Base-by-base conservation (phyloP, 1,284 basidiomycete species). In the Cutaneotrichosporon sp. region DNA sequence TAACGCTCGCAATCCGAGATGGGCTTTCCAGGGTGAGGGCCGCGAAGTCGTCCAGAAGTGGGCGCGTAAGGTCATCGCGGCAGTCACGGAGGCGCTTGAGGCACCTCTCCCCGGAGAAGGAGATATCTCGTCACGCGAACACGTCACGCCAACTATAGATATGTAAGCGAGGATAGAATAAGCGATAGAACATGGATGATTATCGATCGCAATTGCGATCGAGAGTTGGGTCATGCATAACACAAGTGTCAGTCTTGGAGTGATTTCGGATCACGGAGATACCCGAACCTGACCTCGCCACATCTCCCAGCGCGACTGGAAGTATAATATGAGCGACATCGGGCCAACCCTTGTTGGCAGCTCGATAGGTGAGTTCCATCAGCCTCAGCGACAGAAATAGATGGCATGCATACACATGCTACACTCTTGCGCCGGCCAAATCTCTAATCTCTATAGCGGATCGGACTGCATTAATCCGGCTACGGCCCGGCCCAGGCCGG, bases 11-110 rank as follows among this genome's bases (percentile, higher is more conserved):
- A 52, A 53, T 4, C 67, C 67, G 5, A 64, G 63, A 8, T 65
- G 71, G 59, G 68, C 69, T 18, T 69, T 61, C 61, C 75, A 75
- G 60, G 69, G 70, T 46, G 71, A 72, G 53, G 76, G 73, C 11
- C 42, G 72, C 36, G 69, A 69, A 18, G 70, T 76, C 0, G 69
- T 78, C 9, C 60, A 64, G 26, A 49, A 22, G 10, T 77, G 73
- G 74, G 70, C 74, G 9, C 56, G 59, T 49, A 67, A 51, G 53
- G 69, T 71, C 5, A 58, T 72, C 26, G 62, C 58, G 13, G 64
- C 70, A 10, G 38, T 56, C 2, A 30, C 55, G 8, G 55, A 56
- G 10, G 38, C 26, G 38, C 22, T 38, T 1, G 55, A 56, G 55
- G 31, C 18, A 1, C 18, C 42, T 5, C 42, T 46, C 18, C 42